phyloP scores from a whole-genome alignment of 306 rosid species.

The Vigna unguiculata region DNA sequence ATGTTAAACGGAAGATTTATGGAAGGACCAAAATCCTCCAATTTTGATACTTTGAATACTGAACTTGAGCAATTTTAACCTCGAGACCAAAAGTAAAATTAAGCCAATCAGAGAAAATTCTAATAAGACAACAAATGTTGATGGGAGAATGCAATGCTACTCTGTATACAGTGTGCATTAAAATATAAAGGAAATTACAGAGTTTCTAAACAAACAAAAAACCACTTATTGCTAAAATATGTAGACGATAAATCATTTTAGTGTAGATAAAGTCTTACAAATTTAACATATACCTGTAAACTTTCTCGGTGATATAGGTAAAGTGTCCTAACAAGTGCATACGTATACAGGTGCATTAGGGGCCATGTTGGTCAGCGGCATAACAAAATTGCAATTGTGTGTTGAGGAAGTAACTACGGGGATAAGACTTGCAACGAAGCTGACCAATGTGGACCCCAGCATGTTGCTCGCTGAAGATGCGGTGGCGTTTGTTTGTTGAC shows the following conservation, averaged over 20 bases:
- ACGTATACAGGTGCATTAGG: slow-evolving; percentile 80
- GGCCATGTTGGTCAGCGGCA: slow-evolving; percentile 81
- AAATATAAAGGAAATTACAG: not conserved
- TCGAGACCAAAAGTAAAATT: not conserved
- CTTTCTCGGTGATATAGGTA: slow-evolving; percentile 51
- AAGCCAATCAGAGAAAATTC: not conserved
- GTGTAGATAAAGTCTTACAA: not conserved
- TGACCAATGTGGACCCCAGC: slow-evolving; percentile 67
- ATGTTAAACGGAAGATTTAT: too few species aligned
- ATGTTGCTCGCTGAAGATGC: slow-evolving; percentile 75
- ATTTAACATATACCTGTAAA: slow-evolving; percentile 7
- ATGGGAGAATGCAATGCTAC: slow-evolving; percentile 4
- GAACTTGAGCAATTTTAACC: not conserved
- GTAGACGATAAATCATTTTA: slow-evolving; percentile 2
- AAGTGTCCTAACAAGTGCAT: slow-evolving; percentile 83
- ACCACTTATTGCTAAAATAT: not conserved
- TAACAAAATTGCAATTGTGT: slow-evolving; percentile 73
- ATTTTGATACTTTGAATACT: too few species aligned
- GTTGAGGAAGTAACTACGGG: slow-evolving; percentile 76
- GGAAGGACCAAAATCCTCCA: too few species aligned
- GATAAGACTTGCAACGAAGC: slow-evolving; percentile 29
- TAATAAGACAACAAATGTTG: not conserved
- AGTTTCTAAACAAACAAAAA: not conserved
- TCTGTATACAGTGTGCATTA: slow-evolving; percentile 13
- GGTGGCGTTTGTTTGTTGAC: slow-evolving; percentile 56